Evolutionary conservation across 2,329 filamentous ascomycete genomes (phyloP).

Genomic region (Colletotrichum lupini): DNA sequence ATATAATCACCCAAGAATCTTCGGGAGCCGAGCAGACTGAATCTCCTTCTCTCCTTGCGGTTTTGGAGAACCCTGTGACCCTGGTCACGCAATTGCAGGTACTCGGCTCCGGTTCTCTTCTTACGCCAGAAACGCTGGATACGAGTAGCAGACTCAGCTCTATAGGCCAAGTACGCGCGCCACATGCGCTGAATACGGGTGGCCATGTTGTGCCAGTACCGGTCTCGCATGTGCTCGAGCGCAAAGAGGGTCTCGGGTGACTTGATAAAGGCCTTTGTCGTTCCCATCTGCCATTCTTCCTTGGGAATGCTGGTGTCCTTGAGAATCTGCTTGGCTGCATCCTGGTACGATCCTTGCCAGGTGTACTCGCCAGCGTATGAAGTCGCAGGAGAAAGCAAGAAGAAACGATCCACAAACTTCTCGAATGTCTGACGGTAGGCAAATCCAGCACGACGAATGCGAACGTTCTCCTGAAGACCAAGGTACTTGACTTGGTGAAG

Average conservation of each 20-base stretch:
- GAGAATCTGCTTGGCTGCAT: slow-evolving; percentile 90
- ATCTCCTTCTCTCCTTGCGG: slow-evolving; percentile 90
- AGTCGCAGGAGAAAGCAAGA: slow-evolving; percentile 91
- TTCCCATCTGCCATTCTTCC: slow-evolving; percentile 97
- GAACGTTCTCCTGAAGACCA: slow-evolving; percentile 98
- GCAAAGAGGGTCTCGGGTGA: slow-evolving; percentile 97
- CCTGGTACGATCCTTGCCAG: slow-evolving; percentile 89
- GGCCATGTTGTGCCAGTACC: slow-evolving; percentile 99
- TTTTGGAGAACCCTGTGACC: slow-evolving; percentile 85
- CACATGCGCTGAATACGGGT: slow-evolving; percentile 97
- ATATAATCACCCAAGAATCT: slow-evolving; percentile 96
- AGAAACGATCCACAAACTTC: slow-evolving; percentile 98
- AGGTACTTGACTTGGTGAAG: slow-evolving; percentile 99
- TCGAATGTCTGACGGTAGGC: slow-evolving; percentile 97
- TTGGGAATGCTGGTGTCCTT: slow-evolving; percentile 95
- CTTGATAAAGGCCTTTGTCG: slow-evolving; percentile 98
- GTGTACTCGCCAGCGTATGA: slow-evolving; percentile 98
- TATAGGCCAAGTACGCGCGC: slow-evolving; percentile 94
- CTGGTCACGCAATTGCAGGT: slow-evolving; percentile 86
- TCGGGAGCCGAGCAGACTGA: slow-evolving; percentile 90
- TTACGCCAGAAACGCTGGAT: slow-evolving; percentile 97
- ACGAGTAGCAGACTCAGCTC: slow-evolving; percentile 89
- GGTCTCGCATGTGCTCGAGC: slow-evolving; percentile 95
- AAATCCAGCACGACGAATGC: slow-evolving; percentile 95
- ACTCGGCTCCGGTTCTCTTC: slow-evolving; percentile 90